These are phyloP conservation scores for Penicillium robsamsonii DNA, from an alignment of 495 filamentous ascomycete species.

Conservation along the genomic window DNA sequence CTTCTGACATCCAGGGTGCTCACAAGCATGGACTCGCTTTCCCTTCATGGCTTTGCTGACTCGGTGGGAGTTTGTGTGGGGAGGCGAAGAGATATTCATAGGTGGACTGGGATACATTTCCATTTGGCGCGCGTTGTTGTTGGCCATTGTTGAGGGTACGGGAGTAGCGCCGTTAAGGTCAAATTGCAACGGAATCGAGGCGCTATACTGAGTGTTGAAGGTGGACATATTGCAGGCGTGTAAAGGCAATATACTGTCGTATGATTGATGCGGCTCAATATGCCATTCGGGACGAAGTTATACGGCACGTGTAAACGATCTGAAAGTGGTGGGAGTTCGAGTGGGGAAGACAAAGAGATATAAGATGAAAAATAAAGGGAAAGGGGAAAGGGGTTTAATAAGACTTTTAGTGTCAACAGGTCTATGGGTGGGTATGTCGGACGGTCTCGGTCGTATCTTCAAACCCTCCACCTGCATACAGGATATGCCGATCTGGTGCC, in stretches of 20 bases:
- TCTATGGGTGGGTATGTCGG: not conserved
- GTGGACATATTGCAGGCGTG: slow-evolving; percentile 1
- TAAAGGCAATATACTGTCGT: not conserved
- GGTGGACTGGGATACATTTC: not conserved
- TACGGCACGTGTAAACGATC: not conserved
- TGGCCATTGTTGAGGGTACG: not conserved
- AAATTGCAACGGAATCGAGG: not conserved
- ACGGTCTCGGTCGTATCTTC: not conserved
- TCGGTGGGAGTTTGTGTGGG: slow-evolving; percentile 44
- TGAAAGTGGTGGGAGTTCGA: not conserved
- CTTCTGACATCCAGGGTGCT: slow-evolving; percentile 56
- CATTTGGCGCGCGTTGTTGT: not conserved
- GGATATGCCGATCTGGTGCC: not conserved
- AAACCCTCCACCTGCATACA: not conserved
- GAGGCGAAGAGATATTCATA: not conserved
- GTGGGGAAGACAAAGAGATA: not conserved
- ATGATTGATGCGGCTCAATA: not conserved
- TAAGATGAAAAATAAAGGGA: not conserved
- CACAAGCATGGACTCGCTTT: slow-evolving; percentile 68
- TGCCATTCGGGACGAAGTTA: not conserved
- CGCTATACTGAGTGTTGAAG: not conserved
- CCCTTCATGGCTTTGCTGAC: slow-evolving; percentile 78
- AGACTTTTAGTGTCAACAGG: not conserved
- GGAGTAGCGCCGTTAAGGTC: not conserved
- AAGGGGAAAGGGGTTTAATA: slow-evolving; percentile 1